A percentile compares a stretch with the other conserved stretches of the same genome.
These are phyloP conservation scores for Penicillium ochrochloron DNA, from an alignment of 495 filamentous ascomycete species.

Conservation along the genomic window DNA sequence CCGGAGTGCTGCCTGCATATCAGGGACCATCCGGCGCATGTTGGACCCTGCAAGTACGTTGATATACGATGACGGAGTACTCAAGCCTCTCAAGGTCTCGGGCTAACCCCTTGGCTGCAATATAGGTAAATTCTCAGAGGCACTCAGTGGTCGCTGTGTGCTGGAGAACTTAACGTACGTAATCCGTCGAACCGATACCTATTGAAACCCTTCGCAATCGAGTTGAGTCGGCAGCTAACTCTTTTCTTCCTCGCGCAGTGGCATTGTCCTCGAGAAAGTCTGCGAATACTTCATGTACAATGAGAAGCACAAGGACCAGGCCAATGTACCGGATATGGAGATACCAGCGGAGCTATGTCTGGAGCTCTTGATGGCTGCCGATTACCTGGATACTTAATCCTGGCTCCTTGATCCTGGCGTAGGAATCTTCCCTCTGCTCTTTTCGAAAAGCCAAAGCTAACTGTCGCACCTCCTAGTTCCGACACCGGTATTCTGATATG, in stretches of 20 bases:
- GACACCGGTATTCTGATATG: constrained; percentile 4
- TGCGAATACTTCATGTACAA: constrained; percentile 92
- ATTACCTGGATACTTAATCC: constrained; percentile 65
- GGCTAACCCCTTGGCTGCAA: background rate
- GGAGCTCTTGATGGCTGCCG: constrained; percentile 80
- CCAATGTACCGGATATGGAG: constrained; percentile 90
- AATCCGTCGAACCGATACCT: background rate
- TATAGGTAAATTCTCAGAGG: constrained; percentile 73
- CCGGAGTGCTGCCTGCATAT: constrained; percentile 73
- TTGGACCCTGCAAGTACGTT: constrained; percentile 73
- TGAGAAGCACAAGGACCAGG: constrained; percentile 74
- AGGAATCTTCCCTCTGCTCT: background rate
- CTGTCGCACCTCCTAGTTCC: background rate
- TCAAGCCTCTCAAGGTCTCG: background rate
- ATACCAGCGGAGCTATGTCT: constrained; percentile 75
- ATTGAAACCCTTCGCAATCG: background rate
- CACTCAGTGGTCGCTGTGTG: constrained; percentile 63
- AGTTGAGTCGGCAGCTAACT: constrained; percentile 6
- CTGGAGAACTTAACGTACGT: constrained; percentile 77
- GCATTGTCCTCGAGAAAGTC: constrained; percentile 83
- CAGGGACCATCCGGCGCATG: constrained; percentile 82
- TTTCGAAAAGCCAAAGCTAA: background rate
- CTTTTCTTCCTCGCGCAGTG: constrained; percentile 52
- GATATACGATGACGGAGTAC: background rate
- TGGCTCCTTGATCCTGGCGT: background rate